A percentile compares a stretch with the other conserved stretches of the same genome.
Conservation (phyloP, 2,329 filamentous ascomycete species). For the Microdochium bolleyi region DNA sequence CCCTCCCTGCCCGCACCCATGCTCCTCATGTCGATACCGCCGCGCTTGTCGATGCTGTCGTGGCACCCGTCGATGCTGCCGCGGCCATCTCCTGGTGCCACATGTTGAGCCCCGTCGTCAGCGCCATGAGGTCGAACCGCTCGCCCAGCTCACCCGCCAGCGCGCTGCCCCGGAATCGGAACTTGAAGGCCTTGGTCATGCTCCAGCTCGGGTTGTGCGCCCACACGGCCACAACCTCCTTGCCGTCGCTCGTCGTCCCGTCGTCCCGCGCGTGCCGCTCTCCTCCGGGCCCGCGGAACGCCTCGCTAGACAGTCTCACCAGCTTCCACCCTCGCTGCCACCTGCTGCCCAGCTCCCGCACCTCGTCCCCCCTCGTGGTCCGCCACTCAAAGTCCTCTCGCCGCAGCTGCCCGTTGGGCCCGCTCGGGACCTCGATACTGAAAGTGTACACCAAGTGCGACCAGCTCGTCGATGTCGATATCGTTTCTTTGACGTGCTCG, state of each 20-base stretch:
- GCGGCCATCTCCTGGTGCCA: conserved; percentile 5
- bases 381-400: conserved; percentile 17
- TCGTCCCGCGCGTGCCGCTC: conserved; percentile 1
- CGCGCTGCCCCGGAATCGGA: conserved; percentile 13
- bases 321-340: conserved; percentile 14
- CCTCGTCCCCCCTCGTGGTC: conserved; percentile 9
- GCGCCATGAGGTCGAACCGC: conserved; percentile 9
- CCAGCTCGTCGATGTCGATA: conserved; percentile 1
- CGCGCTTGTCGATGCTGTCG: background rate
- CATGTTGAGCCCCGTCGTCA: conserved; percentile 12
- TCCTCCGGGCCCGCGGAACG: conserved; percentile 3
- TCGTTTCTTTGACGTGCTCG: background rate
- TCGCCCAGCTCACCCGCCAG: conserved; percentile 12
- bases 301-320: conserved; percentile 7
- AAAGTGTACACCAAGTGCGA: conserved; percentile 4
- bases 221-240: conserved; percentile 14
- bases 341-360: conserved; percentile 6
- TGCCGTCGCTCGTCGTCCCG: conserved; percentile 10
- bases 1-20: too few relatives aligned
- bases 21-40: too few relatives aligned
- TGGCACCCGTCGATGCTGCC: too few relatives aligned
- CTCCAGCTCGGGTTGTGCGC: conserved; percentile 6
- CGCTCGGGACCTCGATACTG: conserved; percentile 6
- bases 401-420: conserved; percentile 3
- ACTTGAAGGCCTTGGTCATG: conserved; percentile 11